Percentiles rank a stretch among this genome's conserved stretches.
These are phyloP conservation scores for Coemansia sp. DNA, from an alignment of 192 early-diverging fungal species.

Conservation along the genomic window DNA sequence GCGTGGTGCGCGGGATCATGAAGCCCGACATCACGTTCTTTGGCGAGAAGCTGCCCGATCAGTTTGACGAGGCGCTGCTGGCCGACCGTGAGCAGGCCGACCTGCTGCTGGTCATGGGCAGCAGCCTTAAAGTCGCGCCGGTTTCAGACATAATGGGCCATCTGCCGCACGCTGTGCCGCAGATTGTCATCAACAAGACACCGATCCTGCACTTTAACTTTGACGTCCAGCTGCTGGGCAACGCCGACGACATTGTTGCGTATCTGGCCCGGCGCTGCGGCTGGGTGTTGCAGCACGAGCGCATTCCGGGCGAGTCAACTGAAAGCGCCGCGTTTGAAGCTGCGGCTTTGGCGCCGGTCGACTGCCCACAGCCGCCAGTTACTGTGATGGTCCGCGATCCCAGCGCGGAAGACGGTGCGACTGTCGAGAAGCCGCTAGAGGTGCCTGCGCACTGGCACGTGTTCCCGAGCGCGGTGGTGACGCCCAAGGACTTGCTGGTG, in stretches of 20 bases:
- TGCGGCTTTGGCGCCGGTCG: not conserved
- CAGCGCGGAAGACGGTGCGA: too few relatives aligned
- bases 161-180: slow-evolving; percentile 79
- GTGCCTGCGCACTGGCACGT: slow-evolving; percentile 47
- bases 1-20: slow-evolving; percentile 60
- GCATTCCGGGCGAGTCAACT: slow-evolving; percentile 58
- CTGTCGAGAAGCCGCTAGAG: slow-evolving; percentile 3
- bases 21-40: slow-evolving; percentile 99
- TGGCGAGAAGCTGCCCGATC: slow-evolving; percentile 84
- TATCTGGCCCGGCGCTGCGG: slow-evolving; percentile 68
- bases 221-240: slow-evolving; percentile 85
- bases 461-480: slow-evolving; percentile 42
- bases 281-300: slow-evolving; percentile 74
- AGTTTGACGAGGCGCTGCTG: slow-evolving; percentile 72
- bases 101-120: slow-evolving; percentile 93
- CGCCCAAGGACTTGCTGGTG: slow-evolving; percentile 33
- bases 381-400: not conserved
- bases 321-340: slow-evolving; percentile 38
- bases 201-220: slow-evolving; percentile 83
- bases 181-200: slow-evolving; percentile 91
- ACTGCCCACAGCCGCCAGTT: slow-evolving; percentile 5
- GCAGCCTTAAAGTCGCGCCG: slow-evolving; percentile 92
- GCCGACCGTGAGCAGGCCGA: slow-evolving; percentile 77
- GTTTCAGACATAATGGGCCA: slow-evolving; percentile 87
- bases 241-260: slow-evolving; percentile 80